Percentiles rank a stretch among this genome's conserved stretches.
Evolutionary conservation across 2,329 filamentous ascomycete species (phyloP).

Genomic region (Hypoxylon sp.): DNA sequence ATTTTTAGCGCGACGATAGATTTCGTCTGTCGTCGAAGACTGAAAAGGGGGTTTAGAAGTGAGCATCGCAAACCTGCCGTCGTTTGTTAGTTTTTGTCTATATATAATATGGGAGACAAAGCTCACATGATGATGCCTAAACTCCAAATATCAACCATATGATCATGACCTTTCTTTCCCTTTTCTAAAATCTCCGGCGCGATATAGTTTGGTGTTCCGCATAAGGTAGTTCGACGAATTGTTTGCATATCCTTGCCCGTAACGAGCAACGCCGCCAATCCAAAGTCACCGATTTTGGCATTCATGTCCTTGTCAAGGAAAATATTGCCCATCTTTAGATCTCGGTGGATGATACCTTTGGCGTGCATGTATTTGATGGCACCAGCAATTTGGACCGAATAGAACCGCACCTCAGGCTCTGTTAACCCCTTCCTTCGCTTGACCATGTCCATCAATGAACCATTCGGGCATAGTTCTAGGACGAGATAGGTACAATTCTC

Average conservation of each 20-base stretch:
- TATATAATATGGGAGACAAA: background rate
- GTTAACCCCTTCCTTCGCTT: slow-evolving; percentile 91
- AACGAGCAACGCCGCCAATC: slow-evolving; percentile 89
- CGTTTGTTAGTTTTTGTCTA: slow-evolving; percentile 42
- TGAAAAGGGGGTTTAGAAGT: slow-evolving; percentile 98
- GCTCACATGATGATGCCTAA: slow-evolving; percentile 93
- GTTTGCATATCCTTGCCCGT: slow-evolving; percentile 91
- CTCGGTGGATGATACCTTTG: slow-evolving; percentile 95
- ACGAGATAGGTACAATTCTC: slow-evolving; percentile 92
- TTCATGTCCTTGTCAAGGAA: slow-evolving; percentile 97
- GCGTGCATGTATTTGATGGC: slow-evolving; percentile 98
- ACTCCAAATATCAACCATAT: slow-evolving; percentile 99
- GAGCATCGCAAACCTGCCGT: slow-evolving; percentile 88
- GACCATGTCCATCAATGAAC: slow-evolving; percentile 97
- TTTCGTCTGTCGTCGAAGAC: slow-evolving; percentile 88
- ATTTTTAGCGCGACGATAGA: slow-evolving; percentile 79
- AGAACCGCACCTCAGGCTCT: slow-evolving; percentile 93
- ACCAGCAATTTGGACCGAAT: slow-evolving; percentile 93
- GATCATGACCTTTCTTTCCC: slow-evolving; percentile 93
- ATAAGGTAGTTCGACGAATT: slow-evolving; percentile 89
- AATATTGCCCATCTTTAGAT: slow-evolving; percentile 98
- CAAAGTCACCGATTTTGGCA: slow-evolving; percentile 97
- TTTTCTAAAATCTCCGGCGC: slow-evolving; percentile 96
- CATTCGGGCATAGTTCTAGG: slow-evolving; percentile 93
- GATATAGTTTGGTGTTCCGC: slow-evolving; percentile 98